Evolutionary conservation across 2,329 filamentous ascomycete species (phyloP).

Genomic region (Cladosporium sp.): DNA sequence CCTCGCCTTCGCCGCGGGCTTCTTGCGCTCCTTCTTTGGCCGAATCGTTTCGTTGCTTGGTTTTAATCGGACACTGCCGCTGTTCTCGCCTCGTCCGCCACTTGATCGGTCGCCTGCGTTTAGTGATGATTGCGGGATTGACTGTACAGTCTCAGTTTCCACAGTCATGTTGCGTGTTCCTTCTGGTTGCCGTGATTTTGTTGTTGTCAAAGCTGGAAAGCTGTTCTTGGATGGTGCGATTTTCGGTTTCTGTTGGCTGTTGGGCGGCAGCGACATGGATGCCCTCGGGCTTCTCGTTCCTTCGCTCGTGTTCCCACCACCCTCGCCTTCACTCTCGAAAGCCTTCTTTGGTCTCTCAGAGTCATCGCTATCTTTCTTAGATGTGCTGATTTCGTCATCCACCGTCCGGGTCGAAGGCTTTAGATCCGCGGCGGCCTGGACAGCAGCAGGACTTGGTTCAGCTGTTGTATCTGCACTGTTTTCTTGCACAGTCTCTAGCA

Average conservation of each 20-base stretch:
- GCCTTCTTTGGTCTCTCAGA: conserved; percentile 24
- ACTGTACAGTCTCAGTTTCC: conserved; percentile 91
- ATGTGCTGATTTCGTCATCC: conserved; percentile 28
- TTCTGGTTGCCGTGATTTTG: conserved; percentile 65
- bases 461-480: conserved; percentile 25
- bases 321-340: conserved; percentile 61
- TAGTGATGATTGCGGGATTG: conserved; percentile 77
- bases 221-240: conserved; percentile 60
- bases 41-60: conserved; percentile 93
- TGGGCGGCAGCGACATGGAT: conserved; percentile 30
- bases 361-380: conserved; percentile 45
- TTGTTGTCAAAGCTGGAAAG: conserved; percentile 57
- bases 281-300: conserved; percentile 28
- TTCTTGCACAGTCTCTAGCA: conserved; percentile 79
- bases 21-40: conserved; percentile 90
- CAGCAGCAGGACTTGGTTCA: conserved; percentile 59
- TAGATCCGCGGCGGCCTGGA: conserved; percentile 28
- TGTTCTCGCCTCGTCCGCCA: conserved; percentile 58
- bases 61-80: conserved; percentile 75
- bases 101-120: conserved; percentile 54
- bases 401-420: conserved; percentile 25
- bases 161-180: conserved; percentile 93
- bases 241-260: conserved; percentile 23
- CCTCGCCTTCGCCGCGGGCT: conserved; percentile 67
- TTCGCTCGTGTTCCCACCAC: conserved; percentile 54